Evolutionary conservation across 257 asterid species (phyloP).

Genomic region (Fraxinus quadrangulata): DNA sequence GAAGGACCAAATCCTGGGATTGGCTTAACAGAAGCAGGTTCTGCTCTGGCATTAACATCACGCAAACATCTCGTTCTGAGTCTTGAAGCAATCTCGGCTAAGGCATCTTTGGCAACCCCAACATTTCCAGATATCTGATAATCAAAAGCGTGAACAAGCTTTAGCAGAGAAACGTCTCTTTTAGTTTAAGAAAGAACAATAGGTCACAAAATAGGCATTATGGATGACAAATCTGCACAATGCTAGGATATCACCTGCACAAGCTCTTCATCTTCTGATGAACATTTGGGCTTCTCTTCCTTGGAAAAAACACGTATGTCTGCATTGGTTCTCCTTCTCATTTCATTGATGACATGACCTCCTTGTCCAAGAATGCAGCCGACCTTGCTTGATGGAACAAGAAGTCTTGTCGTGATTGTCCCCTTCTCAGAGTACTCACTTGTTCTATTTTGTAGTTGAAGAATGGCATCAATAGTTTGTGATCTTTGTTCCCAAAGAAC

Average conservation of each 20-base stretch:
- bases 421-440: constrained; percentile 69
- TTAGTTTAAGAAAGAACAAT: constrained; percentile 12
- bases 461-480: constrained; percentile 70
- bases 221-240: constrained; percentile 1
- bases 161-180: constrained; percentile 10
- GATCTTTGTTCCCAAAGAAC: constrained; percentile 63
- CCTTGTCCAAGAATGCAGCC: constrained; percentile 93
- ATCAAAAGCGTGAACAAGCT: constrained; percentile 24
- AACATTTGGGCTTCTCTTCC: constrained; percentile 74
- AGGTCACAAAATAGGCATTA: not conserved
- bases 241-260: constrained; percentile 66
- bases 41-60: constrained; percentile 53
- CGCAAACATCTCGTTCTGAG: constrained; percentile 68
- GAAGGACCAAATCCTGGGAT: constrained; percentile 51
- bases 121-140: constrained; percentile 69
- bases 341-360: constrained; percentile 75
- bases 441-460: constrained; percentile 67
- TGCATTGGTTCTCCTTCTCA: constrained; percentile 86
- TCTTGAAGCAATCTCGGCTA: constrained; percentile 74
- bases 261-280: constrained; percentile 80
- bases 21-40: constrained; percentile 48
- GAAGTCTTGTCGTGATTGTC: constrained; percentile 67
- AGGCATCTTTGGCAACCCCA: constrained; percentile 74
- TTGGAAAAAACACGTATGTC: constrained; percentile 76
- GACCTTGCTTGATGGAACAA: constrained; percentile 78